Evolutionary conservation across 345 rosid genomes (phyloP).

Genomic region (Laguncularia racemosa): DNA sequence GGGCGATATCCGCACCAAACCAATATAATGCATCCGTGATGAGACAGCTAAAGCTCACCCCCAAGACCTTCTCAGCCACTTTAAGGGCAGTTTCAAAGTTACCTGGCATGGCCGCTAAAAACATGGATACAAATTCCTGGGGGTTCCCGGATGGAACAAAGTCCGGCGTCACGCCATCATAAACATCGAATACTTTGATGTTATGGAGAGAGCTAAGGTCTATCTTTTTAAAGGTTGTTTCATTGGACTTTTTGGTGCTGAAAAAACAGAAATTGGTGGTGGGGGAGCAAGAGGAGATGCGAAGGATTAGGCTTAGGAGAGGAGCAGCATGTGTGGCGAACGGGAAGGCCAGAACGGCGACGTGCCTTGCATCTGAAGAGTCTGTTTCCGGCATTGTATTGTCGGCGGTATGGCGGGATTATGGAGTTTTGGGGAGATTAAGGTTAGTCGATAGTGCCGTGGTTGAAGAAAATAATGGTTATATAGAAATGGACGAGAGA

Average conservation of each 20-base stretch:
- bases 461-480: no score
- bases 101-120: conserved; percentile 26
- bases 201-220: neutral
- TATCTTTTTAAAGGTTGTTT: conserved; percentile 3
- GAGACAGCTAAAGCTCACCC: conserved; percentile 23
- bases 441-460: no score
- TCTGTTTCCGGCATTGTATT: no score
- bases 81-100: conserved; percentile 23
- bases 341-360: conserved; percentile 16
- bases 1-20: conserved; percentile 43
- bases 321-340: conserved; percentile 16
- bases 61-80: conserved; percentile 18
- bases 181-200: conserved; percentile 20
- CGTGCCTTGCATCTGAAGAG: conserved; percentile 4
- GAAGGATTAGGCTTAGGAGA: conserved; percentile 12
- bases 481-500: no score
- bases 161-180: conserved; percentile 30
- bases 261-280: conserved; percentile 27
- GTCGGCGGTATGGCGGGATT: no score
- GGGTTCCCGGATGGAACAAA: conserved; percentile 15
- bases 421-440: no score
- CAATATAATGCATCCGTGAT: conserved; percentile 46
- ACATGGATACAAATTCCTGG: conserved; percentile 24
- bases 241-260: conserved; percentile 29
- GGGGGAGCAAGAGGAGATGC: conserved; percentile 11